Evolutionary conservation across 805 yeast genomes (phyloP), one percentile per base, ranked within the genome.

Genomic region (Isabelozyma heimii): DNA sequence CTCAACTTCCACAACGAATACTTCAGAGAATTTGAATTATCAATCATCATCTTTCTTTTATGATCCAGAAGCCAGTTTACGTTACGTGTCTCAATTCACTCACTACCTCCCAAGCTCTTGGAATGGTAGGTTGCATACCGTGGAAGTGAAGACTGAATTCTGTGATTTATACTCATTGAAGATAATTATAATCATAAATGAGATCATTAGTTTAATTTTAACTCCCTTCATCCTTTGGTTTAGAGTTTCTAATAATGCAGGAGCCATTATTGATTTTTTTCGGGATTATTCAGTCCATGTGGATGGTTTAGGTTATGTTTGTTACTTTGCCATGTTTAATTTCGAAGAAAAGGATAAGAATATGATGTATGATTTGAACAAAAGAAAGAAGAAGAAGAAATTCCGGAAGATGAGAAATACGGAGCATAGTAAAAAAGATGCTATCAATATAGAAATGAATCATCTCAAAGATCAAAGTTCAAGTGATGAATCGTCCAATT

Each of bases 221-320:
- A 85, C 96, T 0, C 99, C 99, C 1, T 87, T 91, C 52, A 81
- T 94, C n/a, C 70, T 94, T 15, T 91, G 96, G 87, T 83, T 86
- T 61, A 82, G 89, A 15, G 72, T 94, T 26, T 90, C 97, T 3
- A 77, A 78, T 45, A 77, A 83, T 24, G 74, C 92, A 12, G 91
- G 87, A 27, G 76, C 82, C 26, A 87, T 94, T 42, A 81, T 94
- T 30, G 98, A 94, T 61, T 94, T 94, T 61, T 89, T 92, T 65
- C 72, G 98, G 48, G 97, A 92, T 50, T 86, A 82, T 56, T 84
- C 96, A 10, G 84, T 91, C 10, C 94, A 92, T 63, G 89, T 91
- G 43, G 97, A 91, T 69, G 98, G 97, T 0, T 72, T 94, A 39
- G 99, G 99, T 0, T 87, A 91, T 60, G 96, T 94, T 37, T 92